phyloP scores from a whole-genome alignment of 2,329 filamentous ascomycete species.

The Thielaviopsis punctulata region DNA sequence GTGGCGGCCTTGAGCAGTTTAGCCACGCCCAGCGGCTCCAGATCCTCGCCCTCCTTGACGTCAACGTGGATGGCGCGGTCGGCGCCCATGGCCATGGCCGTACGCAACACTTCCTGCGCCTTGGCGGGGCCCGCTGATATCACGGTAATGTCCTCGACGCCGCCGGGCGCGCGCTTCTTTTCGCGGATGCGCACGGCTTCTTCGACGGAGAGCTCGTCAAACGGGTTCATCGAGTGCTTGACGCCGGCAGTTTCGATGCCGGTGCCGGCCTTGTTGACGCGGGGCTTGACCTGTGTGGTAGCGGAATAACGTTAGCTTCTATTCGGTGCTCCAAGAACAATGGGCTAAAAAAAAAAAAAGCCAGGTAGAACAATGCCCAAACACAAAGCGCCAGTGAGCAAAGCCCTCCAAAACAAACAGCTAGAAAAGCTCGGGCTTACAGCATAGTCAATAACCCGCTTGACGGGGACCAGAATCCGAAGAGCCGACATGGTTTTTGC shows the following conservation, averaged over 20 bases:
- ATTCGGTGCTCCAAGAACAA: neutral
- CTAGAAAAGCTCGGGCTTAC: too few relatives aligned
- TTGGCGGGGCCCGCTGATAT: conserved; percentile 81
- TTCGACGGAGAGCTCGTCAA: conserved; percentile 95
- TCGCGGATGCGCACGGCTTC: conserved; percentile 91
- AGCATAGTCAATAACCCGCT: conserved; percentile 76
- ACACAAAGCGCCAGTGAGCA: too few relatives aligned
- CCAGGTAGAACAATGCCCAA: too few relatives aligned
- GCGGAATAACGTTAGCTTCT: neutral
- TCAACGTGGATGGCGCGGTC: conserved; percentile 85
- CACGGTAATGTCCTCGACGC: conserved; percentile 82
- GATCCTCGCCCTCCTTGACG: conserved; percentile 51
- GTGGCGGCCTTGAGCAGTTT: conserved; percentile 74
- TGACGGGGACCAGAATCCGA: conserved; percentile 63
- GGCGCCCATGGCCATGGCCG: conserved; percentile 96
- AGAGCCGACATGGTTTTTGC: conserved; percentile 38
- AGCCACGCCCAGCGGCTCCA: conserved; percentile 82
- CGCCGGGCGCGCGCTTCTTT: conserved; percentile 51
- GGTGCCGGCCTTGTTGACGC: conserved; percentile 57
- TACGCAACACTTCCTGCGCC: conserved; percentile 73
- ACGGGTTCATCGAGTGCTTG: conserved; percentile 98
- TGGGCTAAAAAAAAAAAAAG: neutral
- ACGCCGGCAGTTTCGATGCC: conserved; percentile 83
- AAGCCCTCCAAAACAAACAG: too few relatives aligned
- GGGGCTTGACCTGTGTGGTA: conserved; percentile 41